Percentiles rank a stretch among this genome's conserved stretches.
phyloP scores from a whole-genome alignment of 176 grass and related monocot genomes.

The Zizania latifolia region DNA sequence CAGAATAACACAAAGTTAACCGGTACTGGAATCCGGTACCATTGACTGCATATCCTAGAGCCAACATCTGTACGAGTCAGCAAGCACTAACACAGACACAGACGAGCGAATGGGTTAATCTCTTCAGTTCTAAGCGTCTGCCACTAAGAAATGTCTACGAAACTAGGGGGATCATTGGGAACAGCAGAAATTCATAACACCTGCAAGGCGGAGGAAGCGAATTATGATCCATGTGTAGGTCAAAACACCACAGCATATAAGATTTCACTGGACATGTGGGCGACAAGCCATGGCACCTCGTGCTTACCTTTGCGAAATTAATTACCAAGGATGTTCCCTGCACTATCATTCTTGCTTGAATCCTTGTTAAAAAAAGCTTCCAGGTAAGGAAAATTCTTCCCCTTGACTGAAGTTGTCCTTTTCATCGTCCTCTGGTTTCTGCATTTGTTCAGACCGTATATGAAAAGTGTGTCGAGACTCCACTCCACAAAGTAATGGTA shows the following conservation, averaged over 20 bases:
- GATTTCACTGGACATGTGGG: not conserved
- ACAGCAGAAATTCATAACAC: not conserved
- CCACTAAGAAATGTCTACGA: not conserved
- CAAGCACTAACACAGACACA: not conserved
- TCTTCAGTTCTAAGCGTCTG: not conserved
- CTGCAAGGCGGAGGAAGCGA: not conserved
- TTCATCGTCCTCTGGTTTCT: slow-evolving; percentile 91
- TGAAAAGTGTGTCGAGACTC: not conserved
- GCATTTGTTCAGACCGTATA: slow-evolving; percentile 10
- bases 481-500: not conserved
- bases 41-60: not conserved
- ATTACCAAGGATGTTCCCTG: not conserved
- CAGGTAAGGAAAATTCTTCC: slow-evolving; percentile 82
- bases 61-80: slow-evolving; percentile 26
- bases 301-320: not conserved
- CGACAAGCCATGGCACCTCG: not conserved
- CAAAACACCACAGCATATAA: not conserved
- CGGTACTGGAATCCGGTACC: not conserved
- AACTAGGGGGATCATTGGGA: not conserved
- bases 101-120: not conserved
- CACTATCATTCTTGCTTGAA: slow-evolving; percentile 42
- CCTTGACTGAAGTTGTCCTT: slow-evolving; percentile 51
- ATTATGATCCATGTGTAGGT: no score
- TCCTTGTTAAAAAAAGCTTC: slow-evolving; percentile 59
- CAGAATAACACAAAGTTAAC: not conserved